These are phyloP conservation scores for Tylopilus sp. DNA, from an alignment of 1,284 basidiomycete species.

Conservation along the genomic window DNA sequence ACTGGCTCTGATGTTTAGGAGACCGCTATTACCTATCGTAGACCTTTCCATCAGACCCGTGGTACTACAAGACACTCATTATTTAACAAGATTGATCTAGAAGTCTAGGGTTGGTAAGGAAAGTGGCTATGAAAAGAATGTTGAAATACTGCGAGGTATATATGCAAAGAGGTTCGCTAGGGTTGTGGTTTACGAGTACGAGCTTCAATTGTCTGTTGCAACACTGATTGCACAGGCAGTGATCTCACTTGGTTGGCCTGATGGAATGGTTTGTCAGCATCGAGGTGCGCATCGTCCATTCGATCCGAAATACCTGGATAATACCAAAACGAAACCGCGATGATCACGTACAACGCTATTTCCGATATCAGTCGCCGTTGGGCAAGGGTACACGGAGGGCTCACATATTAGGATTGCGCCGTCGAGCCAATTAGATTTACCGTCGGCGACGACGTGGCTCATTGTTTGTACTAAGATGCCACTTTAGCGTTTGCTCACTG, in stretches of 20 bases:
- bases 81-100: constrained; percentile 1
- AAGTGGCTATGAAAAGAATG: constrained; percentile 15
- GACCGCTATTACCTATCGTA: constrained; percentile 46
- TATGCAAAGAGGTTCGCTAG: neutral
- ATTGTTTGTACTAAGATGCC: constrained; percentile 60
- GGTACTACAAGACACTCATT: constrained; percentile 6
- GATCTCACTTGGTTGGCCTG: constrained; percentile 27
- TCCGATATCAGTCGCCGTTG: neutral
- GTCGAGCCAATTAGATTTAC: constrained; percentile 82
- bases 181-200: constrained; percentile 1
- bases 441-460: constrained; percentile 78
- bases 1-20: constrained; percentile 30
- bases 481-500: constrained; percentile 8
- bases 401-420: constrained; percentile 70
- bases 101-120: constrained; percentile 5
- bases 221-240: constrained; percentile 11
- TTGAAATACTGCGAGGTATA: constrained; percentile 11
- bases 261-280: constrained; percentile 7
- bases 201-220: constrained; percentile 6
- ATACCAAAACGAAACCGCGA: constrained; percentile 42
- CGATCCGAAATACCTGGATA: constrained; percentile 34
- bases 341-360: constrained; percentile 37
- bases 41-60: neutral
- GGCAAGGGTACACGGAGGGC: constrained; percentile 14
- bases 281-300: neutral